These are phyloP conservation scores for Termitomyces sp. DNA, from an alignment of 768 basidiomycete species.

Conservation along the genomic window DNA sequence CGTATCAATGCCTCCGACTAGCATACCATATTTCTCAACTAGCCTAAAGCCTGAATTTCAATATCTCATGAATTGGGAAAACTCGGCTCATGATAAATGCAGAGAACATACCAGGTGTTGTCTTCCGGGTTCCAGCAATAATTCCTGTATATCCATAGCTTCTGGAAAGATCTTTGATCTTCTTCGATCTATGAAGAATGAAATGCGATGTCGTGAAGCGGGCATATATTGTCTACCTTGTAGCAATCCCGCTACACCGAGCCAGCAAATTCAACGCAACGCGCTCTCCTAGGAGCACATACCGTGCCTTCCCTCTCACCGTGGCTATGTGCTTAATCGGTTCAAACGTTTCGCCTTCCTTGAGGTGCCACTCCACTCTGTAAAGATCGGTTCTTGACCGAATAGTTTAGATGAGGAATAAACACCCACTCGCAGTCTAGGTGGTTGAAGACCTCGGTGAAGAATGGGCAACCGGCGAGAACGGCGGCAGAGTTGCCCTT, in stretches of 20 bases:
- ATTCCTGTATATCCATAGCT: conserved; percentile 79
- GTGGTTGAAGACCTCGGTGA: conserved; percentile 86
- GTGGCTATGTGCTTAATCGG: conserved; percentile 86
- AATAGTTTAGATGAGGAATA: neutral
- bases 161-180: conserved; percentile 71
- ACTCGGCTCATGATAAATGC: neutral
- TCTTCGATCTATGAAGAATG: conserved; percentile 58
- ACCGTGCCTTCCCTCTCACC: conserved; percentile 82
- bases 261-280: conserved; percentile 92
- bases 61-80: neutral
- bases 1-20: conserved; percentile 93
- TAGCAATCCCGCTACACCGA: conserved; percentile 94
- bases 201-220: conserved; percentile 4
- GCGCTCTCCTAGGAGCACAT: conserved; percentile 86
- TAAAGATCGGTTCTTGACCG: neutral
- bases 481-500: conserved; percentile 78
- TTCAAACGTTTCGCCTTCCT: conserved; percentile 78
- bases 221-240: conserved; percentile 54
- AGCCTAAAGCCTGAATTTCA: conserved; percentile 70
- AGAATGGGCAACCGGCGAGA: conserved; percentile 93
- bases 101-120: conserved; percentile 66
- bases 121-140: conserved; percentile 95
- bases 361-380: conserved; percentile 92
- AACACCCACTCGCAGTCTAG: conserved; percentile 81
- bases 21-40: conserved; percentile 98